These are phyloP conservation scores for Rhizophagus clarus DNA, from an alignment of 192 early-diverging fungal genomes.

Conservation along the genomic window DNA sequence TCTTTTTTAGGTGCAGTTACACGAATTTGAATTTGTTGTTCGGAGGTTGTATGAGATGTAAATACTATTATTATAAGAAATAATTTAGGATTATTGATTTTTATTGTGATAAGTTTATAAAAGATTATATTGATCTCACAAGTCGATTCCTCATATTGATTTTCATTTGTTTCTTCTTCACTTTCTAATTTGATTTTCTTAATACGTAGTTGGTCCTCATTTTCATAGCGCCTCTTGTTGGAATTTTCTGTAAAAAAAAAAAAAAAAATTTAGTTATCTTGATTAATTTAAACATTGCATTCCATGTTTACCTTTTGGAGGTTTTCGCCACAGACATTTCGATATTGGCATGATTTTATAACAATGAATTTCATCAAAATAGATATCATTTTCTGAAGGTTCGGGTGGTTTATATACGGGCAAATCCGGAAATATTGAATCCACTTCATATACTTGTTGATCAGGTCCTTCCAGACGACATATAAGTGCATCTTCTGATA, in stretches of 20 bases:
- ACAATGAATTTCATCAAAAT: constrained; percentile 58
- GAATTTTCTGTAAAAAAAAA: background rate
- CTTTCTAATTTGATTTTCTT: background rate
- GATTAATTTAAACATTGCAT: too few relatives aligned
- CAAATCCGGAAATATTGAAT: constrained; percentile 52
- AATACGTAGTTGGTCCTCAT: background rate
- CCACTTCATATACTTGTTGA: constrained; percentile 39
- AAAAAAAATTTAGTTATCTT: background rate
- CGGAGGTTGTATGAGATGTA: background rate
- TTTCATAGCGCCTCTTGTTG: background rate
- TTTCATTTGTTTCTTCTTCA: background rate
- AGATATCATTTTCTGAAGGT: constrained; percentile 54
- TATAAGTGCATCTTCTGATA: constrained; percentile 41
- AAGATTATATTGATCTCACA: background rate
- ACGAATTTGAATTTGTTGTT: constrained; percentile 35
- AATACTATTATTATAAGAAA: background rate
- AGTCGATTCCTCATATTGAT: background rate
- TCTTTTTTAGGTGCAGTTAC: constrained; percentile 35
- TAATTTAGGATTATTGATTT: background rate
- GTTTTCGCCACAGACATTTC: background rate
- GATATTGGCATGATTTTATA: constrained; percentile 57
- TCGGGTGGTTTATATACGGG: constrained; percentile 55
- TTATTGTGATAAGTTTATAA: background rate
- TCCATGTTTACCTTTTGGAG: background rate
- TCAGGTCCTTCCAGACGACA: constrained; percentile 35